Base-by-base conservation (phyloP, 1,139 yeast species). In the Candida tropicalis region DNA sequence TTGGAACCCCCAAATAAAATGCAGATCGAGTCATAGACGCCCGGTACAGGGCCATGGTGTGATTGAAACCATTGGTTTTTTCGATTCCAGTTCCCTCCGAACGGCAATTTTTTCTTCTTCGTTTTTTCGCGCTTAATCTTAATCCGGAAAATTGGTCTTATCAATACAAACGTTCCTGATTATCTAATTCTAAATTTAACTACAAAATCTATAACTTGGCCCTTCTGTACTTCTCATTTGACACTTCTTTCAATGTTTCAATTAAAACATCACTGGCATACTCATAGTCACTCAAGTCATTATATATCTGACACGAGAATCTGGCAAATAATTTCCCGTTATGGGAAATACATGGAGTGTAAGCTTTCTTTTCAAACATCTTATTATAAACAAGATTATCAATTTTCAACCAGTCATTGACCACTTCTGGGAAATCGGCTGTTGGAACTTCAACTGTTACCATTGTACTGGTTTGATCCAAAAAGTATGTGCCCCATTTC, bases 291-390 rank as follows among this genome's bases (percentile, higher is more conserved):
- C 62, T 63, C 25, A 77, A 53, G 33, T 80, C 84, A 49, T 80
- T 76, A 57, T 81, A 84, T 7, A 81, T 61, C 53, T 83, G 87
- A 34, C 81, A 81, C 34, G 84, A 76, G 48, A 81, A 75, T 47
- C 91, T 71, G 16, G 73, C 67, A 54, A 70, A 74, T 29, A 75
- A 44, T 31, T 62, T 60, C 2, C 68, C 76, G 34, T 72, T 66
- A 54, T 77, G 81, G 18, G 59, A 55, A 4, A 57, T 59, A 22
- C 73, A 50, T 9, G 81, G 86, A 18, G 79, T 70, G 53, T 66
- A 77, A 0, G 83, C 73, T 18, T 70, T 68, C 47, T 65, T 52
- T 8, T 70, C 43, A 20, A 43, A 34, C 47, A 42, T 26, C 33
- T 38, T 41, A 16, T 43, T 25, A 22, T 42, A 37, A 11, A 47